Conservation (phyloP, 192 early-diverging fungal genomes). For the Coemansia aciculifera region DNA sequence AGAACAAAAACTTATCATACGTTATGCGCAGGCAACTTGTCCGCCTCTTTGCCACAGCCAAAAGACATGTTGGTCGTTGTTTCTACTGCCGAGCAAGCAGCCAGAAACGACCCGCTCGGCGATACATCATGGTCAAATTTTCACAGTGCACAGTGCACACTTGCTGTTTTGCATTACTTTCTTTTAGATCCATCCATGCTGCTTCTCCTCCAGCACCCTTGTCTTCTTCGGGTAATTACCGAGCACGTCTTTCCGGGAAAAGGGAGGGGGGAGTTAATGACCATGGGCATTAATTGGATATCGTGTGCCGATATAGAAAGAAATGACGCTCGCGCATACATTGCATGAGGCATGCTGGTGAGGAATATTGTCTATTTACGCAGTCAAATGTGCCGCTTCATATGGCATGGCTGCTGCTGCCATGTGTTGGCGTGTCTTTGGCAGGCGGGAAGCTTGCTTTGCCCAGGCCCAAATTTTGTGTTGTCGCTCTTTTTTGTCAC, state of each 20-base stretch:
- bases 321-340: neutral
- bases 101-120: neutral
- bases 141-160: neutral
- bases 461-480: neutral
- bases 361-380: neutral
- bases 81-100: neutral
- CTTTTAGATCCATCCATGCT: neutral
- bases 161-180: neutral
- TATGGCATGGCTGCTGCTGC: neutral
- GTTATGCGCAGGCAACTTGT: neutral
- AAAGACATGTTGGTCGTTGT: neutral
- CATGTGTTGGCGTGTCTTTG: neutral
- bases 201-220: neutral
- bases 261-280: neutral
- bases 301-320: neutral
- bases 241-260: neutral
- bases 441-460: neutral
- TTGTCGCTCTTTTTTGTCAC: neutral
- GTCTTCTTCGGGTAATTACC: neutral
- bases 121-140: neutral
- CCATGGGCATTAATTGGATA: neutral
- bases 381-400: neutral
- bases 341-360: neutral
- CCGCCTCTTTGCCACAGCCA: neutral
- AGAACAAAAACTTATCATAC: slow-evolving; percentile 2